Evolutionary conservation across 441 rosid genomes (phyloP).

Genomic region (Brassica hybrid): DNA sequence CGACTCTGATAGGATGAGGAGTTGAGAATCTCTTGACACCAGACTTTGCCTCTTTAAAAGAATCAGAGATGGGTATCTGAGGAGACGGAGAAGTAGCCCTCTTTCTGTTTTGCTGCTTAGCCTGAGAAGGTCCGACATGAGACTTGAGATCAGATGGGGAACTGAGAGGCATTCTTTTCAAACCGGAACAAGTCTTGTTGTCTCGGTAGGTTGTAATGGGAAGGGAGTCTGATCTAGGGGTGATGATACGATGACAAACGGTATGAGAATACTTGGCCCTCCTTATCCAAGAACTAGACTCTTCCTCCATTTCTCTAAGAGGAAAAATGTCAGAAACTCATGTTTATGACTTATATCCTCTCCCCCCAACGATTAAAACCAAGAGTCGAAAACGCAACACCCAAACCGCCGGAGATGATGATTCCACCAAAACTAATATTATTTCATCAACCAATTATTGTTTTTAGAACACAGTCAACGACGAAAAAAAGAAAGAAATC

Average conservation of each 20-base stretch:
- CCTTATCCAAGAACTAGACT: constrained; percentile 80
- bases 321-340: constrained; percentile 28
- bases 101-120: constrained; percentile 47
- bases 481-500: neutral
- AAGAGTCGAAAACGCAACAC: neutral
- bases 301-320: constrained; percentile 65
- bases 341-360: too few species aligned
- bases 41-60: constrained; percentile 78
- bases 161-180: constrained; percentile 53
- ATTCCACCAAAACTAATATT: neutral
- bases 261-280: constrained; percentile 86
- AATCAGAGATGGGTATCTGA: constrained; percentile 54
- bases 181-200: constrained; percentile 40
- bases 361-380: neutral
- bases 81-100: constrained; percentile 81
- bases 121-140: constrained; percentile 32
- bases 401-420: neutral
- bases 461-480: neutral
- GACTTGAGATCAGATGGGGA: constrained; percentile 48
- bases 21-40: constrained; percentile 77
- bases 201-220: constrained; percentile 45
- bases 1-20: constrained; percentile 66
- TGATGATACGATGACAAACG: constrained; percentile 68
- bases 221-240: constrained; percentile 53
- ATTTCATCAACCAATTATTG: neutral